Evolutionary conservation across 306 rosid species (phyloP), one percentile per base, ranked within the genome.

Genomic region (Senna tora): DNA sequence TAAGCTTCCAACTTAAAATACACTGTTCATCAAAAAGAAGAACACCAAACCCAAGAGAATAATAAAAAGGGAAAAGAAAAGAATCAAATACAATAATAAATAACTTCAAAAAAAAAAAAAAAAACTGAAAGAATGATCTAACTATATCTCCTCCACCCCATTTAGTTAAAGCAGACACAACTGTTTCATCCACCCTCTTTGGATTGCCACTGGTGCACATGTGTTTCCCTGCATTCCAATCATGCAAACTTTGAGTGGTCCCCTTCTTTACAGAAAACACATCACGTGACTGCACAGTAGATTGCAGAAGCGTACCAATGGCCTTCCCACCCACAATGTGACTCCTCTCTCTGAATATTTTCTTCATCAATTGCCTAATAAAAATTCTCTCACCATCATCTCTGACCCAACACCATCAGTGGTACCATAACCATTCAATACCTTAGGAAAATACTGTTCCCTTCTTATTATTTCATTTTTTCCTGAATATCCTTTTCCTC

Each of bases 181-280:
- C 69, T 75, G 71, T 73, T 51, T 54, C 73, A 65, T 79, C 74
- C 50, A 73, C 68, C 39, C 47, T 61, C 47, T 75, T 47, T 69
- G 71, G 75, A 55, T 76, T 80, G 76, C 86, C 73, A 79, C 84
- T 76, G 67, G 19, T 69, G 88, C 97, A 81, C 96, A 89, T 87
- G 97, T 88, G 83, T 79, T 71, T 80, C 76, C 88, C 86, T 85
- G 82, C 87, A 85, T 72, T 42, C 79, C 93, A 91, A 91, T 93
- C 97, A 87, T 83, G 77, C 84, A 82, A 75, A 55, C 80, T 81
- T 84, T 65, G 75, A 80, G 88, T 87, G 92, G 97, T 87, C 94
- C 94, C 96, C 66, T 65, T 71, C 62, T 74, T 69, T 76, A 82
- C 87, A 77, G 72, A 22, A 67, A 89, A 83, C 89, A 82, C 84